phyloP scores from a whole-genome alignment of 2,329 filamentous ascomycete species.

The Trichoderma asperellum region DNA sequence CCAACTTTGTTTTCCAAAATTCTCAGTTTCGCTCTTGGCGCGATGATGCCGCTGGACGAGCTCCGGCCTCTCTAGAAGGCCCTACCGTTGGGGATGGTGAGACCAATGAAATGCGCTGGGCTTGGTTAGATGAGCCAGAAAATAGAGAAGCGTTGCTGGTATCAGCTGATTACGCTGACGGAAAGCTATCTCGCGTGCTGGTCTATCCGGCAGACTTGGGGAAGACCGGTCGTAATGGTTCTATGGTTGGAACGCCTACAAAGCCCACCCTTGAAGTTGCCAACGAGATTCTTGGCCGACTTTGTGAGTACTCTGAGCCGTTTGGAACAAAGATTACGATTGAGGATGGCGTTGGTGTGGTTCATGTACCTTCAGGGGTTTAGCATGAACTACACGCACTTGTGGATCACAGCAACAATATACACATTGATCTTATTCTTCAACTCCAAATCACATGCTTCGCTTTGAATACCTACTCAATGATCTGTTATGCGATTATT shows the following conservation, averaged over 20 bases:
- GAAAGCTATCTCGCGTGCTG: constrained; percentile 7
- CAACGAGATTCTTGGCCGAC: constrained; percentile 6
- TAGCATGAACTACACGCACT: no score
- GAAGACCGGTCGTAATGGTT: neutral
- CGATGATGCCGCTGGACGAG: constrained; percentile 16
- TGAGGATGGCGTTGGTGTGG: constrained; percentile 3
- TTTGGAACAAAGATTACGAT: constrained; percentile 14
- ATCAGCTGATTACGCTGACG: constrained; percentile 1
- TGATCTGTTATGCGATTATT: no score
- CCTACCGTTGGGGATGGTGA: constrained; percentile 16
- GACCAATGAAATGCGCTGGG: constrained; percentile 15
- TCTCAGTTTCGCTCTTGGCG: constrained; percentile 22
- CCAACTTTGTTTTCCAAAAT: constrained; percentile 24
- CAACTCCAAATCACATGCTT: no score
- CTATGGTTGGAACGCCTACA: constrained; percentile 12
- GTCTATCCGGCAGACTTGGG: constrained; percentile 17
- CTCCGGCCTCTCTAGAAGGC: neutral
- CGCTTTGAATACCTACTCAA: no score
- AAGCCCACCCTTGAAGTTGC: neutral
- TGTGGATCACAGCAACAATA: neutral
- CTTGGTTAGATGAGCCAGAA: constrained; percentile 12
- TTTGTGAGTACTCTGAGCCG: constrained; percentile 3
- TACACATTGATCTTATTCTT: no score
- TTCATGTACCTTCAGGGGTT: neutral
- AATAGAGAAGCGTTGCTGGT: constrained; percentile 16